Base-by-base conservation (phyloP, 2,329 filamentous ascomycete species). In the Corynespora cassiicola region DNA sequence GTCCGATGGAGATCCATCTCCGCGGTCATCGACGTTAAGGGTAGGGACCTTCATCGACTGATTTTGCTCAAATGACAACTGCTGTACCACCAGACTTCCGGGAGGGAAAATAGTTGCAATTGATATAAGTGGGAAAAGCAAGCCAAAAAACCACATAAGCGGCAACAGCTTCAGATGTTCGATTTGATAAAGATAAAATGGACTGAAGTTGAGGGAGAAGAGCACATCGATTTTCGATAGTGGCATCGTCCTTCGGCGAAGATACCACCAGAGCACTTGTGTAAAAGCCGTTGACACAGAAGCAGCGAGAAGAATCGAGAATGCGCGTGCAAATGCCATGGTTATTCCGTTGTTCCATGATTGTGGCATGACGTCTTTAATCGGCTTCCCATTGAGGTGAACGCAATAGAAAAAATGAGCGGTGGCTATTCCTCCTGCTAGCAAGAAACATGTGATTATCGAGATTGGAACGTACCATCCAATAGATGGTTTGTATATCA, bases 341-440 rank as follows among this genome's bases (percentile, higher is more conserved):
- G 32, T 7, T 8, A 35, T 4, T 12, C 12, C 32, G 22, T 35
- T 35, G 15, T 35, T 35, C 32, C 32, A 35, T 5, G n/a, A 16
- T 12, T 35, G 32, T 5, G 20, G 22, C n/a, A 35, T 27, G 6
- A 23, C 18, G 12, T 25, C 7, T 18, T 35, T 9, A 8, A 35
- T 23, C 7, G 20, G 12, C 15, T 26, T 18, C n/a, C 9, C 5
- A 18, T 35, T 12, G 15, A 35, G 6, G 6, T 5, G 5, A n/a
- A 7, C 14, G 16, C 20, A 25, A 16, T 35, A 35, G 6, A 35
- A n/a, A 16, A 26, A 35, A 12, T 35, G 32, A 6, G 6, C 22
- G 10, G 19, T 17, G 8, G 32, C 32, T 6, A 26, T 29, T 66
- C 66, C 6, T n/a, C n/a, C n/a, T n/a, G n/a, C n/a, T n/a, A n/a